phyloP scores from a whole-genome alignment of 2,329 filamentous ascomycete species.

The Epichloe sp. region DNA sequence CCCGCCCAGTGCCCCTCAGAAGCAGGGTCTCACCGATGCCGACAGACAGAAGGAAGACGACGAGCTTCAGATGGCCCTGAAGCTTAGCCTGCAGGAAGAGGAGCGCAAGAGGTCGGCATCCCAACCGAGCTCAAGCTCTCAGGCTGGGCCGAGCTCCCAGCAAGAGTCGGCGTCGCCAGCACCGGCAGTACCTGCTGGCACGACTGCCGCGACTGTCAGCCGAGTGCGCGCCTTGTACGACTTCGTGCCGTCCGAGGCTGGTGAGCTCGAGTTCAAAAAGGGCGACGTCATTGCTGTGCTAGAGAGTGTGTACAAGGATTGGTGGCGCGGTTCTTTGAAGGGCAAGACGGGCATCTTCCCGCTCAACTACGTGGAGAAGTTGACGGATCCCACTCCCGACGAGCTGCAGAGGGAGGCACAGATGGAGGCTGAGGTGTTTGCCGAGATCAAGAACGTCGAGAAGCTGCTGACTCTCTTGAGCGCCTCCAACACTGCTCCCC shows the following conservation, averaged over 20 bases:
- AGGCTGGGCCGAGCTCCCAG: conserved; percentile 25
- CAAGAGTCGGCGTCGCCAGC: conserved; percentile 27
- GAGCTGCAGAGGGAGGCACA: conserved; percentile 91
- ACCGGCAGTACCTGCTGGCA: conserved; percentile 58
- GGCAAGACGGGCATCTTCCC: conserved; percentile 97
- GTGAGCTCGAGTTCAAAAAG: conserved; percentile 91
- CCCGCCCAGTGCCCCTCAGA: conserved; percentile 82
- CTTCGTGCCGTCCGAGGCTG: conserved; percentile 85
- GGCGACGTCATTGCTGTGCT: conserved; percentile 95
- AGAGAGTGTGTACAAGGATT: conserved; percentile 97
- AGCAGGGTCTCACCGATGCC: conserved; percentile 76
- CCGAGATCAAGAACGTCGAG: conserved; percentile 51
- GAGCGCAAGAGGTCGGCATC: conserved; percentile 40
- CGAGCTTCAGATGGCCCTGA: conserved; percentile 90
- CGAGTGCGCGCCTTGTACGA: conserved; percentile 88
- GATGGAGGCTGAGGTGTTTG: conserved; percentile 68
- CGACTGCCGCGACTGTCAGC: conserved; percentile 91
- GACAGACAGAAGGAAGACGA: conserved; percentile 95
- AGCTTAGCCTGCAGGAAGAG: conserved; percentile 84
- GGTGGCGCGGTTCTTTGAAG: conserved; percentile 93
- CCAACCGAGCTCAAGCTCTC: conserved; percentile 18
- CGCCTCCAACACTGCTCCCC: conserved; percentile 65
- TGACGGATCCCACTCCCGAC: conserved; percentile 85
- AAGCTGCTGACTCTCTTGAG: conserved; percentile 78
- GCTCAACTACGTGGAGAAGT: conserved; percentile 95